These are phyloP conservation scores for Pyrenophora tritici-repentis DNA, from an alignment of 2,329 filamentous ascomycete species.

Conservation along the genomic window DNA sequence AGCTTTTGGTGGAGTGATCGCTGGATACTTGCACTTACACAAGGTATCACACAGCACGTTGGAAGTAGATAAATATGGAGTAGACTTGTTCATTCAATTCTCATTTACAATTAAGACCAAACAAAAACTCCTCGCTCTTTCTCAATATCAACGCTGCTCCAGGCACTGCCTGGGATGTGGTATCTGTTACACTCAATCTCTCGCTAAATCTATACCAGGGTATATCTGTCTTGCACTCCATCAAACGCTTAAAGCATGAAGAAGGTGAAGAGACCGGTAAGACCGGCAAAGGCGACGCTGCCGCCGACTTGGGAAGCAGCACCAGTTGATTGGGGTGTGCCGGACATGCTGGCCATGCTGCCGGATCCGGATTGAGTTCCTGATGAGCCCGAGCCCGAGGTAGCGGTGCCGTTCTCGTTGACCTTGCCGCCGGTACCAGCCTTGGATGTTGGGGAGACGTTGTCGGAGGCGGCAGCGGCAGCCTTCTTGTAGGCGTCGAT, in stretches of 20 bases:
- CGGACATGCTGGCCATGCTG: background rate
- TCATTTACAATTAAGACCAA: slow-evolving; percentile 12
- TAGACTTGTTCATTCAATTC: slow-evolving; percentile 12
- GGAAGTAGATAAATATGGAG: background rate
- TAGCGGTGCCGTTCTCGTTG: slow-evolving; percentile 24
- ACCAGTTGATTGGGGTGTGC: slow-evolving; percentile 23
- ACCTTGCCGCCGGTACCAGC: slow-evolving; percentile 35
- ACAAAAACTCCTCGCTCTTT: background rate
- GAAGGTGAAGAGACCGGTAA: slow-evolving; percentile 37
- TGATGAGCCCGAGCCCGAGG: slow-evolving; percentile 14
- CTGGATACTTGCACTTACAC: too few relatives aligned
- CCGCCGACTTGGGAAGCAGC: slow-evolving; percentile 35
- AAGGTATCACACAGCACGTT: background rate
- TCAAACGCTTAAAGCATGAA: slow-evolving; percentile 34
- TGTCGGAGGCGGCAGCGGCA: slow-evolving; percentile 22
- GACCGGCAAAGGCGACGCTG: slow-evolving; percentile 33
- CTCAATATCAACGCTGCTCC: slow-evolving; percentile 3
- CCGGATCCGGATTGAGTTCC: slow-evolving; percentile 18
- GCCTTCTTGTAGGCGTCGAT: slow-evolving; percentile 34
- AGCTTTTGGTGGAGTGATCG: too few relatives aligned
- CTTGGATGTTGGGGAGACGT: slow-evolving; percentile 32
- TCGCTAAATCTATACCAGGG: slow-evolving; percentile 7
- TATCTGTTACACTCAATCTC: background rate
- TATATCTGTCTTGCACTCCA: slow-evolving; percentile 15
- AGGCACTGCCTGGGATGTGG: background rate